Conservation (phyloP, 228 moss, liverwort and hornwort genomes). For the Sphagnum magellanicum region DNA sequence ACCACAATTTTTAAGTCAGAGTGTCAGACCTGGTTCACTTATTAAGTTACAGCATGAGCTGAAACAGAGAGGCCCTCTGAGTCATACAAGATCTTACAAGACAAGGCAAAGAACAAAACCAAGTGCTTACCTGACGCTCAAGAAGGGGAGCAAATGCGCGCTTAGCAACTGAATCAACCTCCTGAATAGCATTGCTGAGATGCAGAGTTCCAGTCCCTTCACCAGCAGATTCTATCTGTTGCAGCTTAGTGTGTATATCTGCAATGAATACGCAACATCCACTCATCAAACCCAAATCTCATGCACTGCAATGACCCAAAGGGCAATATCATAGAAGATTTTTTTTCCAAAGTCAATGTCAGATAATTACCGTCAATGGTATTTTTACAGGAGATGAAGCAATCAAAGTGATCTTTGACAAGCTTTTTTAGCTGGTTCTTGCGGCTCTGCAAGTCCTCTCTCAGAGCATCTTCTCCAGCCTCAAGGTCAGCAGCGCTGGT, state of each 20-base stretch:
- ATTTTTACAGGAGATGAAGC: constrained; percentile 98
- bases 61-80: too few relatives aligned
- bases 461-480: constrained; percentile 74
- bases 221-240: constrained; percentile 79
- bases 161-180: constrained; percentile 85
- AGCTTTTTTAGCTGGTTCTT: constrained; percentile 92
- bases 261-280: constrained; percentile 7
- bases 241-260: constrained; percentile 87
- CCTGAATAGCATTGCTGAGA: constrained; percentile 61
- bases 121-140: constrained; percentile 63
- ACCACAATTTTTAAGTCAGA: background rate
- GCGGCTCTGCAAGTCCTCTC: constrained; percentile 69
- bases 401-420: constrained; percentile 97
- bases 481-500: constrained; percentile 71
- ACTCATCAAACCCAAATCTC: background rate
- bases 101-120: background rate
- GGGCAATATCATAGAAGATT: background rate
- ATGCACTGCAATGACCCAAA: background rate
- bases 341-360: background rate
- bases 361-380: constrained; percentile 75
- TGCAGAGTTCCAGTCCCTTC: constrained; percentile 92
- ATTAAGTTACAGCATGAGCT: too few relatives aligned
- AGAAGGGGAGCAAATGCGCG: constrained; percentile 88
- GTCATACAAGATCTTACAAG: too few relatives aligned
- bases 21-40: too few relatives aligned